phyloP scores from a whole-genome alignment of 1,284 basidiomycete genomes.

The Microbotryum intermedium region DNA sequence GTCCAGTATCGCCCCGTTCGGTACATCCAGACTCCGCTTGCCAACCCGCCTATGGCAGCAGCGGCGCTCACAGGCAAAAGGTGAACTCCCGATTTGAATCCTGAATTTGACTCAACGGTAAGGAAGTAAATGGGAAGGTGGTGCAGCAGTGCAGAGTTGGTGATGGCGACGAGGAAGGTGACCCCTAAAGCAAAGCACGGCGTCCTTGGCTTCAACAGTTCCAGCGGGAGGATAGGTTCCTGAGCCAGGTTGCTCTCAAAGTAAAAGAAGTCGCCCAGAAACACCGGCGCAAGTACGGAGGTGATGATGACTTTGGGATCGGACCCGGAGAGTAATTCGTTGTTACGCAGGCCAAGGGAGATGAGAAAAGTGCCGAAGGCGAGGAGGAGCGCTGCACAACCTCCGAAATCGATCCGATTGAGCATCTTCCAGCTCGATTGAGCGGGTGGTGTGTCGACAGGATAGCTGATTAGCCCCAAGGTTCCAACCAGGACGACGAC shows the following conservation, averaged over 20 bases:
- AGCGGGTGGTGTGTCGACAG: not conserved
- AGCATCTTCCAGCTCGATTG: constrained; percentile 6
- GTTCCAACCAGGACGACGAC: not conserved
- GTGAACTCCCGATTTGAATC: constrained; percentile 52
- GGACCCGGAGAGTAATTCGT: constrained; percentile 43
- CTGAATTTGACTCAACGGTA: constrained; percentile 49
- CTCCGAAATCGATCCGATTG: constrained; percentile 11
- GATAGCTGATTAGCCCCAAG: constrained; percentile 4
- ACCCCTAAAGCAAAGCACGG: not conserved
- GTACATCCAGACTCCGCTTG: constrained; percentile 50
- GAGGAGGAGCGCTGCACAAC: constrained; percentile 4
- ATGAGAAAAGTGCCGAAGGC: constrained; percentile 1
- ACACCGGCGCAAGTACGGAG: constrained; percentile 46
- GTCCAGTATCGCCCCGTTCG: constrained; percentile 19
- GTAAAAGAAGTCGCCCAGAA: constrained; percentile 51
- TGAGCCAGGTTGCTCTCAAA: constrained; percentile 56
- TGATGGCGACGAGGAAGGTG: too few species aligned
- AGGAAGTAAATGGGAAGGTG: constrained; percentile 82
- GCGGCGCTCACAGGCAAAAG: constrained; percentile 58
- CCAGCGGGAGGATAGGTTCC: constrained; percentile 46
- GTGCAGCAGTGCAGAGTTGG: constrained; percentile 36
- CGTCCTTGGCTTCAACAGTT: constrained; percentile 2
- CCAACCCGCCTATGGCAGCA: constrained; percentile 50
- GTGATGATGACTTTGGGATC: constrained; percentile 53
- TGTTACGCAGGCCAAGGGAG: constrained; percentile 4